Percentiles rank a stretch among this genome's conserved stretches.
These are phyloP conservation scores for Podochytrium sp. DNA, from an alignment of 192 early-diverging fungal species.

Conservation along the genomic window DNA sequence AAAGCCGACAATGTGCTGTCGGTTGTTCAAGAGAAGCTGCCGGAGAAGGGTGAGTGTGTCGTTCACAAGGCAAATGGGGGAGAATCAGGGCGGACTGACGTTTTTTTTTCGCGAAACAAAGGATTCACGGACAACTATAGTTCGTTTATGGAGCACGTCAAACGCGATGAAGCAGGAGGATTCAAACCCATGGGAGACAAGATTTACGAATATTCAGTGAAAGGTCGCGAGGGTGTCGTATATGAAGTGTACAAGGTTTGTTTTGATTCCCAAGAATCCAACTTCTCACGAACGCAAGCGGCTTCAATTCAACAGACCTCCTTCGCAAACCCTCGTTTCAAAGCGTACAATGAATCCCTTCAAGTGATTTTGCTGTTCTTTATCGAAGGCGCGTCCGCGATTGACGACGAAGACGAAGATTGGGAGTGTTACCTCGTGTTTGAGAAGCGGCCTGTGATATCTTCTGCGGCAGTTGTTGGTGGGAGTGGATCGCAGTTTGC, in stretches of 20 bases:
- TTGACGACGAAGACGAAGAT: constrained; percentile 80
- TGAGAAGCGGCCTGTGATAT: neutral
- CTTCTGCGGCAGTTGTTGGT: constrained; percentile 16
- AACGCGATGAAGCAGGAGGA: constrained; percentile 52
- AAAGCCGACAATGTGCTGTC: constrained; percentile 68
- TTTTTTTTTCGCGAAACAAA: constrained; percentile 20
- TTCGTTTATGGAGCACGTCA: constrained; percentile 67
- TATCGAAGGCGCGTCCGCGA: constrained; percentile 88
- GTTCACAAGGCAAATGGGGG: constrained; percentile 33
- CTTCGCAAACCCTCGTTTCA: constrained; percentile 70
- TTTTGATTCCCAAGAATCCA: neutral
- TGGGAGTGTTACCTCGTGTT: constrained; percentile 68
- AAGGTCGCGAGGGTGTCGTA: constrained; percentile 43
- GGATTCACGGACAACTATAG: constrained; percentile 58
- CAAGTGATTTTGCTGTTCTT: constrained; percentile 82
- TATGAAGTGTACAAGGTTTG: constrained; percentile 77
- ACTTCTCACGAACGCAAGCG: no score
- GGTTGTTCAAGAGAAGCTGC: constrained; percentile 56
- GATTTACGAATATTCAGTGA: constrained; percentile 68
- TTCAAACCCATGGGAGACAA: constrained; percentile 84
- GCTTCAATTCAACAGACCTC: constrained; percentile 40
- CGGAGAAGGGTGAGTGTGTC: constrained; percentile 30
- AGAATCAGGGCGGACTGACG: neutral
- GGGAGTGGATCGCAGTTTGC: constrained; percentile 42
- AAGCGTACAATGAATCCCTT: constrained; percentile 77